Evolutionary conservation across 2,329 filamentous ascomycete genomes (phyloP), one percentile per base, ranked within the genome.

Genomic region (Epicoccum sorghinum): DNA sequence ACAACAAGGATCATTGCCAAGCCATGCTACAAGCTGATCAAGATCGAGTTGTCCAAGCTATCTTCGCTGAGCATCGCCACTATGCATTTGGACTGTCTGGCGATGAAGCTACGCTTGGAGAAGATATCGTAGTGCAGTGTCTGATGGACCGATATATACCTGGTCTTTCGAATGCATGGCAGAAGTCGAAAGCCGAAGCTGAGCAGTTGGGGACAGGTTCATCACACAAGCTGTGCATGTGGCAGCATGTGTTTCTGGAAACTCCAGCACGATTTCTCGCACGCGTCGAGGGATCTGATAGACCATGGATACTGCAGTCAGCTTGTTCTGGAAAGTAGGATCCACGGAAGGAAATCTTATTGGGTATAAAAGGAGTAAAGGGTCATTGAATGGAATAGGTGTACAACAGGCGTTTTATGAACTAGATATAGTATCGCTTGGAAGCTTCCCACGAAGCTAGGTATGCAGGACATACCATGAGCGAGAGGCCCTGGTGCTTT

Each of bases 51-150:
- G 41, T 50, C 4, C 50, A 50, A 24, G 39, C 55, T 23, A 53
- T 57, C 18, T 57, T 57, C 30, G 50, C 50, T 5, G 49, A 54
- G 25, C 55, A 57, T 22, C 49, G 50, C 14, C 55, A 57, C 27
- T 57, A 57, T n/a, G 46, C 50, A 13, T 57, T 57, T 10, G 30
- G 36, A 12, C 25, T 49, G 7, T 13, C 24, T 23, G 30, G 30
- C 12, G 38, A 12, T 10, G 46, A 49, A 12, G 12, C 14, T 29
- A 7, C 5, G 1, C 7, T 49, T n/a, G 38, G 23, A 12, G 32
- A 42, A 30, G 30, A 37, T 2, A 4, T 13, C 4, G 37, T 49
- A 4, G 46, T 42, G 5, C 38, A 30, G 30, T 24, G 9, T 10
- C 30, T 42, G n/a, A 43, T 37, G 38, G 24, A 49, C 13, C 12